Evolutionary conservation across 2,329 filamentous ascomycete species (phyloP).

Genomic region (Lachnellula suecica): DNA sequence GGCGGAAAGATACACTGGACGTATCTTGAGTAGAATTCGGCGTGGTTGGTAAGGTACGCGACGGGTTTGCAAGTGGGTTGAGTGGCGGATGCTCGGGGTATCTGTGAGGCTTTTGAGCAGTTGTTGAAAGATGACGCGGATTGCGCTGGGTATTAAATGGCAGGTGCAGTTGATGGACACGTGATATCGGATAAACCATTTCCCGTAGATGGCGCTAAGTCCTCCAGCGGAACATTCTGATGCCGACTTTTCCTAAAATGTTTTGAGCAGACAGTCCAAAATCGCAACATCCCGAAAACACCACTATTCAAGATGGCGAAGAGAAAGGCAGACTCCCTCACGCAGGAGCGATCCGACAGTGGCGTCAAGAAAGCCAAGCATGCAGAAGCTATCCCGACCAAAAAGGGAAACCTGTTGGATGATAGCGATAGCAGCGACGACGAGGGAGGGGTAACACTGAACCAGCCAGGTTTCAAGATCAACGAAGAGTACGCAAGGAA

Average conservation of each 20-base stretch:
- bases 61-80: not conserved
- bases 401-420: conserved; percentile 43
- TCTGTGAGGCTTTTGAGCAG: conserved; percentile 4
- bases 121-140: not conserved
- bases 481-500: conserved; percentile 86
- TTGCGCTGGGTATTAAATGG: too few species aligned
- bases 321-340: conserved; percentile 32
- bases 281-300: not conserved
- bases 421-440: conserved; percentile 41
- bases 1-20: not conserved
- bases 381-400: conserved; percentile 5
- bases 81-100: conserved; percentile 1
- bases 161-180: not conserved
- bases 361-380: conserved; percentile 31
- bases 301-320: conserved; percentile 32
- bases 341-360: conserved; percentile 13
- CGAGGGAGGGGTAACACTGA: conserved; percentile 35
- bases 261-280: not conserved
- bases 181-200: not conserved
- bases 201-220: not conserved
- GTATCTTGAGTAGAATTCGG: not conserved
- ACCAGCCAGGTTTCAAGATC: conserved; percentile 63
- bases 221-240: not conserved
- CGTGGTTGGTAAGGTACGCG: not conserved
- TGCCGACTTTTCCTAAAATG: conserved; percentile 6